phyloP scores from a whole-genome alignment of 2,329 filamentous ascomycete genomes.

The Phaeomoniella chlamydospora region DNA sequence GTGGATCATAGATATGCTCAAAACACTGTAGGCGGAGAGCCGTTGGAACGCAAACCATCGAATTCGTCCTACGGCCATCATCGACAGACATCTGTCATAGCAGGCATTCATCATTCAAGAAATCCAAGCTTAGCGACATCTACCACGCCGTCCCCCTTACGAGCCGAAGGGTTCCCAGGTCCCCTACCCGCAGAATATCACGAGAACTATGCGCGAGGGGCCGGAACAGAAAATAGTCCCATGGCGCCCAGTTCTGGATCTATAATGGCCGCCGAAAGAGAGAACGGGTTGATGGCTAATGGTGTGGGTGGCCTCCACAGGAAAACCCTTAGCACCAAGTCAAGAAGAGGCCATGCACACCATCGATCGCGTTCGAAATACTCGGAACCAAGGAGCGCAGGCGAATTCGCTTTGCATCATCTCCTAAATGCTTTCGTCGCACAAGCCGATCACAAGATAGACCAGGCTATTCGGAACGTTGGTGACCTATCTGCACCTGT shows the following conservation, averaged over 20 bases:
- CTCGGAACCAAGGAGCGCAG: constrained; percentile 76
- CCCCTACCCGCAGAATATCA: not conserved
- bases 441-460: constrained; percentile 92
- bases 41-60: constrained; percentile 34
- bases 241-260: not conserved
- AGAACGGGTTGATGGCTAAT: too few species aligned
- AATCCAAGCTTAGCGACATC: constrained; percentile 77
- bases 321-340: constrained; percentile 41
- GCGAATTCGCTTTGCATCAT: constrained; percentile 92
- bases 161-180: not conserved
- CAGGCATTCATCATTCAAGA: constrained; percentile 80
- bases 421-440: constrained; percentile 94
- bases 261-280: not conserved
- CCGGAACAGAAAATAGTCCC: not conserved
- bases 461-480: constrained; percentile 66
- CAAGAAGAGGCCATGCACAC: constrained; percentile 56
- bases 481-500: constrained; percentile 72
- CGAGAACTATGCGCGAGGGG: not conserved
- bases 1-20: not conserved
- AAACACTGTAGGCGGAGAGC: constrained; percentile 3
- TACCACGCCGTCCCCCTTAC: constrained; percentile 59
- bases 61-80: constrained; percentile 63
- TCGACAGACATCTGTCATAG: constrained; percentile 90
- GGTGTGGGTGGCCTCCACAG: constrained; percentile 5
- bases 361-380: constrained; percentile 64